Evolutionary conservation across 768 basidiomycete species (phyloP), one percentile per base, ranked within the genome.

Genomic region (Butyriboletus loyo): DNA sequence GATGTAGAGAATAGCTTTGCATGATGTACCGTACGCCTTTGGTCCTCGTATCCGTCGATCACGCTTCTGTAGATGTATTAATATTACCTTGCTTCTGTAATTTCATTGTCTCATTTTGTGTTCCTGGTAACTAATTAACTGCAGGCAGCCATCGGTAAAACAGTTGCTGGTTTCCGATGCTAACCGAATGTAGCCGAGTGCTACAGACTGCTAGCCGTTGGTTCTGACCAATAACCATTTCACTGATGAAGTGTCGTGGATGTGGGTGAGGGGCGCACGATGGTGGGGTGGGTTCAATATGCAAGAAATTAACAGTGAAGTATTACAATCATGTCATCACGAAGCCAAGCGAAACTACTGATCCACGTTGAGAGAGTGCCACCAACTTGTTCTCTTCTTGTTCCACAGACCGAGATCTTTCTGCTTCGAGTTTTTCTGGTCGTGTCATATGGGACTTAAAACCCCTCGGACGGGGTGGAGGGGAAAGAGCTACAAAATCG

Each of bases 1-100:
- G 94, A 98, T 69, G 91, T 97, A 9, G 94, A 98, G 75, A 93
- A 98, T 68, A 89, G 85, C 70, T 89, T 98, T 72, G 88, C 88
- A 55, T 97, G 77, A 81, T 67, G 37, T 65, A 56, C 54, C 53
- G 38, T 48, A 58, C 39, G 54, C 38, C 21, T 39, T 46, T 32
- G 36, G 32, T 55, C 38, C 38, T 46, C 41, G 30, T 34, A 24
- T 24, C 4, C 15, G 31, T 49, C 46, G 21, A 24, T 21, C 35
- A 41, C 37, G 24, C 46, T 46, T 46, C 24, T 61, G 60, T 68
- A 66, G 40, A 52, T 19, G 21, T 66, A 62, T 19, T n/a, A 49
- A 62, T 58, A 6, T 25, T 32, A 52, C 44, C 5, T 43, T 24
- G 24, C 46, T 28, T 49, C n/a, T 49, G 21, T 13, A 31, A 46